Conservation (phyloP, 2,329 filamentous ascomycete genomes). For the Fusarium acutatum region DNA sequence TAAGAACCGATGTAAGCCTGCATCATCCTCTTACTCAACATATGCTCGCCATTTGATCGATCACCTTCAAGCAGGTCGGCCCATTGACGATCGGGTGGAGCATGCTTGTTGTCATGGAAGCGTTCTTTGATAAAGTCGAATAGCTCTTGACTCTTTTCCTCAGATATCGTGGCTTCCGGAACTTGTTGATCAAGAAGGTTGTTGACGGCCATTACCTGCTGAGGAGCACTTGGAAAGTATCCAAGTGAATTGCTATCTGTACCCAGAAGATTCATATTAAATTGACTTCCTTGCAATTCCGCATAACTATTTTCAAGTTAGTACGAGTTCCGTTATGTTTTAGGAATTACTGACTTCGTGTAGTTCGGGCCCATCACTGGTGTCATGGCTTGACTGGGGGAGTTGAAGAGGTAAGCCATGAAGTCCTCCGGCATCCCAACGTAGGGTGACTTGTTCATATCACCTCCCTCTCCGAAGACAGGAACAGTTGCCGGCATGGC, state of each 20-base stretch:
- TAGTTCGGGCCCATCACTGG: slow-evolving; percentile 56
- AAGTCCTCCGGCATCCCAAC: slow-evolving; percentile 86
- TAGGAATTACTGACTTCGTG: slow-evolving; percentile 55
- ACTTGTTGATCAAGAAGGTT: slow-evolving; percentile 83
- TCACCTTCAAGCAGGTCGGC: slow-evolving; percentile 83
- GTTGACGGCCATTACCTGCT: slow-evolving; percentile 90
- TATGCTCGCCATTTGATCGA: slow-evolving; percentile 68
- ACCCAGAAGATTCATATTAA: slow-evolving; percentile 57
- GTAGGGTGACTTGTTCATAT: slow-evolving; percentile 84
- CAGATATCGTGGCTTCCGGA: slow-evolving; percentile 82
- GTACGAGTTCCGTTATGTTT: neutral
- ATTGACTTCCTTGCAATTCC: slow-evolving; percentile 55
- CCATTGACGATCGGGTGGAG: slow-evolving; percentile 77
- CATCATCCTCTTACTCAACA: slow-evolving; percentile 92
- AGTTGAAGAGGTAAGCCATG: slow-evolving; percentile 83
- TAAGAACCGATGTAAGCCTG: slow-evolving; percentile 93
- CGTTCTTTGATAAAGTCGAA: slow-evolving; percentile 82
- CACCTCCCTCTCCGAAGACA: slow-evolving; percentile 84
- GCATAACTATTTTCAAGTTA: slow-evolving; percentile 57
- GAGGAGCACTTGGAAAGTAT: slow-evolving; percentile 68
- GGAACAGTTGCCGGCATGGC: slow-evolving; percentile 75
- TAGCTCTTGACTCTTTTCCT: slow-evolving; percentile 85
- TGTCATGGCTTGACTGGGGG: slow-evolving; percentile 46
- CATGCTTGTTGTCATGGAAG: slow-evolving; percentile 83
- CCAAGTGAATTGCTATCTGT: slow-evolving; percentile 58